Conservation (phyloP, 768 basidiomycete species). For the Holtermanniella nyarrowii region DNA sequence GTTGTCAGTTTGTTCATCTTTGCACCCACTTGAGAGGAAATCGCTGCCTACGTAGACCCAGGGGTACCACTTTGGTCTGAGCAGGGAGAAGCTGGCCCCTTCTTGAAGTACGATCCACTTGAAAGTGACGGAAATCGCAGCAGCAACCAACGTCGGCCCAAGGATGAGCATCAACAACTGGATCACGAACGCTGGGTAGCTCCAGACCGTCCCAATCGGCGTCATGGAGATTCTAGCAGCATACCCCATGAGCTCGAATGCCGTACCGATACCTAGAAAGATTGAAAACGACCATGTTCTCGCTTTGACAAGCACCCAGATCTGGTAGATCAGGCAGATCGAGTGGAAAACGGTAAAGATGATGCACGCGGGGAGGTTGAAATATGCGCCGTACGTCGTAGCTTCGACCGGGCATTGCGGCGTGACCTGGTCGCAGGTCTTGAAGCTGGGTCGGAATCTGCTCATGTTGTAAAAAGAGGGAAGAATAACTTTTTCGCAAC, state of each 20-base stretch:
- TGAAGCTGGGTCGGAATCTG: no score
- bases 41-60: conserved; percentile 1
- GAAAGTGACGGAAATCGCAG: conserved; percentile 8
- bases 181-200: conserved; percentile 9
- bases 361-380: conserved; percentile 8
- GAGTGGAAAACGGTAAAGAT: conserved; percentile 7
- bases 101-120: not conserved
- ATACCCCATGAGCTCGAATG: conserved; percentile 9
- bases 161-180: conserved; percentile 10
- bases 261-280: conserved; percentile 5
- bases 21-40: no score
- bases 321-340: conserved; percentile 2
- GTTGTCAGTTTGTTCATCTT: no score
- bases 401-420: not conserved
- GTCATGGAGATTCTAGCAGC: conserved; percentile 6
- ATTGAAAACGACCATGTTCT: conserved; percentile 9
- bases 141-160: conserved; percentile 6
- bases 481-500: no score
- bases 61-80: not conserved
- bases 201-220: conserved; percentile 8
- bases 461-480: no score
- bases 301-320: not conserved
- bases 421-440: not conserved
- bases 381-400: conserved; percentile 8
- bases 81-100: not conserved